Base-by-base conservation (phyloP, 2,329 filamentous ascomycete genomes). In the Aspergillus intermedius region DNA sequence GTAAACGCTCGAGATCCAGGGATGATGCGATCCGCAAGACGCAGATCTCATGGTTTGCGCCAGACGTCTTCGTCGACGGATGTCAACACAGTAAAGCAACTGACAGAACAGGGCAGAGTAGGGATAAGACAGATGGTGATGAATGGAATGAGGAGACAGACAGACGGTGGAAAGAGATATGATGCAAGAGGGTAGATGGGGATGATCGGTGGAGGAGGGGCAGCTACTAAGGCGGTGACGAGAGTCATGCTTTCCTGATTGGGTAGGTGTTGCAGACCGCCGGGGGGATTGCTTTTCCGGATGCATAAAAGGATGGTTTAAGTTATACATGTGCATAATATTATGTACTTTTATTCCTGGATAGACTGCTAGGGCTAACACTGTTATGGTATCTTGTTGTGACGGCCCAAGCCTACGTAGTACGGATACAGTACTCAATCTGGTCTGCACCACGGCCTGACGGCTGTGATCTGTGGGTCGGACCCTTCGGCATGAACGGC, bases 1-100 rank as follows among this genome's bases (percentile, higher is more conserved):
- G 17, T 52, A 58, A 56, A 51, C 61, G 61, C 56, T 58, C 57
- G 50, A 58, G 52, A 52, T 54, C 51, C 53, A 56, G 50, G 49
- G 56, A 58, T 52, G 50, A 54, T 50, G 58, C 51, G 53, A 58
- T 55, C 42, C 42, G 49, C 49, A 49, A 54, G 51, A 48, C 49
- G 53, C 49, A 53, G 56, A 52, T 56, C 17, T 40, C 60, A 60
- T 61, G 52, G 48, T 59, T 62, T 54, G 49, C n/a, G 21, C 42
- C 46, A 40, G 34, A 47, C 25, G 25, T 28, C 25, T 9, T 28
- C 25, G 25, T 28, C 25, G 25, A 28, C 25, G 8, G 25, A 30
- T 30, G 10, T 30, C 10, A 30, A 30, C 4, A 30, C 25, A 30
- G 9, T 30, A 2, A 5, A 30, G 25, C 4, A 12, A 12, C 25